Evolutionary conservation across 305 asterid genomes (phyloP).

Genomic region (Fraxinus angustifolia): DNA sequence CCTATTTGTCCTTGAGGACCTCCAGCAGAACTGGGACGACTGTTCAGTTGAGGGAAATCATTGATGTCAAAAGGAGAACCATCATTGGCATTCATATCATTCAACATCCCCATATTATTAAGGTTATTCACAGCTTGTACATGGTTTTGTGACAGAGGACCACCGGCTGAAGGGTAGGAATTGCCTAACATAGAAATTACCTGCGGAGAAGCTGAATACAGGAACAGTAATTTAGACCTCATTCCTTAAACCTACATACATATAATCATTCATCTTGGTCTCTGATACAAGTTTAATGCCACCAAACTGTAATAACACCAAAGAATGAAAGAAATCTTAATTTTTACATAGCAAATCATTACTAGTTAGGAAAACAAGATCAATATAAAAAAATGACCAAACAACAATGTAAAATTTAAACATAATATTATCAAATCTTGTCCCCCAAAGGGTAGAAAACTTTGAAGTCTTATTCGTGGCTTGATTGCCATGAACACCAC

Average conservation of each 20-base stretch:
- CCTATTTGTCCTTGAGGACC: conserved; percentile 96
- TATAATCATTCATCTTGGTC: conserved; percentile 15
- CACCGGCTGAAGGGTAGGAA: conserved; percentile 80
- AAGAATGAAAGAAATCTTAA: background rate
- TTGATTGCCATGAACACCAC: background rate
- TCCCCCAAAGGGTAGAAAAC: background rate
- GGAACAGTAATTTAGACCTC: conserved; percentile 27
- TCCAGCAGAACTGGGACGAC: conserved; percentile 97
- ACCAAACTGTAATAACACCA: conserved; percentile 3
- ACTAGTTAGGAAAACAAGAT: background rate
- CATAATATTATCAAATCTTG: background rate
- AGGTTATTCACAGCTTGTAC: conserved; percentile 67
- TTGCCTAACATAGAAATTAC: conserved; percentile 81
- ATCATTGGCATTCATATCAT: conserved; percentile 78
- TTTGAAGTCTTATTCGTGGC: background rate
- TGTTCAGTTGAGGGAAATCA: conserved; percentile 90
- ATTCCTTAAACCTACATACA: conserved; percentile 10
- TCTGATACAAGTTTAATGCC: conserved; percentile 1
- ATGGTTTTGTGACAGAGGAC: conserved; percentile 87
- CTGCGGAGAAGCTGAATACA: conserved; percentile 91
- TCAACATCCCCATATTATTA: conserved; percentile 76
- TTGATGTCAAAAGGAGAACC: conserved; percentile 91
- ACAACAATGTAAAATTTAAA: background rate
- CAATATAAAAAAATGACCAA: background rate
- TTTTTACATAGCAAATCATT: background rate